Evolutionary conservation across 1,284 basidiomycete genomes (phyloP), one percentile per base, ranked within the genome.

Genomic region (Mycena citricolor): DNA sequence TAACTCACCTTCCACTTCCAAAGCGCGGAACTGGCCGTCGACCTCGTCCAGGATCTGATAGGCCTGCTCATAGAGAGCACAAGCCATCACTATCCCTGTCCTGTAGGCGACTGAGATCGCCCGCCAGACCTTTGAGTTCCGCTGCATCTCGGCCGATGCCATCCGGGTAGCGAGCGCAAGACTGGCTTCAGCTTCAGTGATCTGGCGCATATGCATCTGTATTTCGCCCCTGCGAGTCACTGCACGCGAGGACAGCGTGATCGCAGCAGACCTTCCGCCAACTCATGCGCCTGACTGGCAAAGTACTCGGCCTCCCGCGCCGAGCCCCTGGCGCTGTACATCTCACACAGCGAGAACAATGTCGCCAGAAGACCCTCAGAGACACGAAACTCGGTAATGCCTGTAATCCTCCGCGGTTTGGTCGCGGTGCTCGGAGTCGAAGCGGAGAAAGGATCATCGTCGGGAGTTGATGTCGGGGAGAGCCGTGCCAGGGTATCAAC

Each of bases 221-320:
- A 93, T 65, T 54, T 92, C 87, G 2, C 79, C 84, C 36, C 78
- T 75, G 44, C 76, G 70, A 0, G 82, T 71, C 13, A 84, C 63
- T 0, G 87, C 84, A 6, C 85, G 76, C 16, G 81, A 77, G 2
- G 76, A 61, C 56, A 88, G 69, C 0, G 79, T 74, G 3, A 83
- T 78, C 0, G 85, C 78, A 42, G 81, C 11, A 91, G 60, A 3
- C 81, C 71, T 30, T 74, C 69, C 0, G 89, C 85, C 4, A 94
- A 68, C 16, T 83, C 77, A 10, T 76, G 68, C 0, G 85, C 87
- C 57, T 91, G 84, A 29, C 81, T 71, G 1, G 85, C 72, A 60
- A 91, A 94, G 57, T 87, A 92, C 51, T 90, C 83, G 4, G 87
- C 82, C 56, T 93, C 90, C 20, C 85, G 79, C 6, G 82, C 78